phyloP scores from a whole-genome alignment of 805 yeast species.

The Hanseniaspora vineae region DNA sequence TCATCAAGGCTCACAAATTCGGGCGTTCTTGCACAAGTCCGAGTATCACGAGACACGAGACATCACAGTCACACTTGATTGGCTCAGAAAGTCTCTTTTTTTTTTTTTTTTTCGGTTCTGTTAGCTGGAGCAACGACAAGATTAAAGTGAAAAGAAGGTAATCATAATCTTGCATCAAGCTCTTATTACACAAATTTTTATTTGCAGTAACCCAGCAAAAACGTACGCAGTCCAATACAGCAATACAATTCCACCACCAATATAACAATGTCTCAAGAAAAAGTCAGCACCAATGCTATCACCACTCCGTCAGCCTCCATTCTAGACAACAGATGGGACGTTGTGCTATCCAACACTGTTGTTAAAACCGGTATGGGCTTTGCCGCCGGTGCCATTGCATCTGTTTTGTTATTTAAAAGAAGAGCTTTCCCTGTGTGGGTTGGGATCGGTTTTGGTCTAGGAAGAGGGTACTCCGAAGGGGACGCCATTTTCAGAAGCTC shows the following conservation, averaged over 20 bases:
- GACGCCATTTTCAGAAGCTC: constrained; percentile 87
- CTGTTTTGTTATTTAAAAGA: constrained; percentile 82
- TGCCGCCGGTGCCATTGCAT: constrained; percentile 90
- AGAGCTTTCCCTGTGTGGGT: constrained; percentile 97
- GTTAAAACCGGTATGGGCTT: constrained; percentile 94
- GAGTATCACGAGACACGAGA: too few species aligned
- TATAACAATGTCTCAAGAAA: constrained; percentile 14
- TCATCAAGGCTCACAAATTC: too few species aligned
- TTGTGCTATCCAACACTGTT: constrained; percentile 83
- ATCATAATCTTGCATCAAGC: too few species aligned
- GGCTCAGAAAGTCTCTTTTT: too few species aligned
- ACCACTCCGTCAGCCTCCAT: constrained; percentile 41
- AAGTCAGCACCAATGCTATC: constrained; percentile 1
- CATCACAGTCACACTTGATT: too few species aligned
- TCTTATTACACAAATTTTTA: too few species aligned
- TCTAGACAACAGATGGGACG: constrained; percentile 79
- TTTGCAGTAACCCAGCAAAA: too few species aligned
- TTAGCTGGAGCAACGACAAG: too few species aligned
- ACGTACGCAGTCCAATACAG: too few species aligned
- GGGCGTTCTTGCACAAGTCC: too few species aligned
- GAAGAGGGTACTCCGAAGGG: constrained; percentile 97
- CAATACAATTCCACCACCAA: neutral
- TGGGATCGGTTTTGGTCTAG: constrained; percentile 94
- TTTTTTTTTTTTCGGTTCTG: too few species aligned
- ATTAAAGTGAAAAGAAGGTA: too few species aligned